Conservation (phyloP, 2,329 filamentous ascomycete species). For the Botrytis aclada region DNA sequence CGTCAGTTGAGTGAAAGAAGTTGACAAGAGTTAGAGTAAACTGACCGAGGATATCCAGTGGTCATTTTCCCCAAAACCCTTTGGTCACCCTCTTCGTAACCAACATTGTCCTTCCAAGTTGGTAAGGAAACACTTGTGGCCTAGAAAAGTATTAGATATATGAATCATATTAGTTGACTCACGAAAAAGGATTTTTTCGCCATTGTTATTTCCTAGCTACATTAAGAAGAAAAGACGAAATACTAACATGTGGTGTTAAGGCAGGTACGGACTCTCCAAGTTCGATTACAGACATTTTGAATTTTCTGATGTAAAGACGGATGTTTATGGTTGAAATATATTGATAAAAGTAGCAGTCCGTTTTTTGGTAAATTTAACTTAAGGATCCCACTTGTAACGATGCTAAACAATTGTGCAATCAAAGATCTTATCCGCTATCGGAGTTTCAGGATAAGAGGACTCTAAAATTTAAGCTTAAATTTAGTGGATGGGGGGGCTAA, state of each 20-base stretch:
- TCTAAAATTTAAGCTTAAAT: constrained; percentile 22
- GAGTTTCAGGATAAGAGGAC: constrained; percentile 12
- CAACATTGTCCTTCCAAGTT: constrained; percentile 87
- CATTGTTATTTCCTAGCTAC: background rate
- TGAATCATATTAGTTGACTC: constrained; percentile 18
- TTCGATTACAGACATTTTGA: constrained; percentile 36
- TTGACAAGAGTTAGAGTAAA: background rate
- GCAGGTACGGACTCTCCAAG: constrained; percentile 39
- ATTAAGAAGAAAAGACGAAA: background rate
- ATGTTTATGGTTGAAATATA: background rate
- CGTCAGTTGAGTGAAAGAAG: constrained; percentile 27
- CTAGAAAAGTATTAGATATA: constrained; percentile 46
- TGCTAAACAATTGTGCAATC: background rate
- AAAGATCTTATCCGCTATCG: constrained; percentile 23
- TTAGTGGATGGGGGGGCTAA: constrained; percentile 3
- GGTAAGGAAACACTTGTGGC: constrained; percentile 95
- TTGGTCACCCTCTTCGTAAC: constrained; percentile 86
- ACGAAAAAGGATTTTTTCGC: background rate
- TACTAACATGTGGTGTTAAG: constrained; percentile 39
- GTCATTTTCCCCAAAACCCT: constrained; percentile 85
- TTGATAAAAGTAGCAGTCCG: background rate
- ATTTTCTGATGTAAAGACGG: background rate
- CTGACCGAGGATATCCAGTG: constrained; percentile 82
- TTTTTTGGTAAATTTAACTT: background rate
- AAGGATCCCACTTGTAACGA: background rate